phyloP scores from a whole-genome alignment of 169 alveolate genomes.

The Plasmodium inui region DNA sequence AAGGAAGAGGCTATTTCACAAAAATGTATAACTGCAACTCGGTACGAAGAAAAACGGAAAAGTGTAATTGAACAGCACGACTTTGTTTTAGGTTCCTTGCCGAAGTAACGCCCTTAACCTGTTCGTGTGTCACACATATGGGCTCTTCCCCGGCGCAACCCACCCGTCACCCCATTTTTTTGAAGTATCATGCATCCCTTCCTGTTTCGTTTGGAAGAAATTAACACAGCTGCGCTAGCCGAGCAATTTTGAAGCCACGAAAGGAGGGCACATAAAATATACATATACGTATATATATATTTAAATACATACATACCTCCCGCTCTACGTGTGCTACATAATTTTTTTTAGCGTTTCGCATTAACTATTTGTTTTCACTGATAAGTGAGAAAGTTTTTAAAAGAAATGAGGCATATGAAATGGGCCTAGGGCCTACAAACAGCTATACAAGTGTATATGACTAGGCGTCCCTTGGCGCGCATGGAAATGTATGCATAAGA shows the following conservation, averaged over 20 bases:
- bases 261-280: background rate
- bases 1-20: background rate
- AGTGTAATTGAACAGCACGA: constrained; percentile 8
- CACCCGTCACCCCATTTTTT: background rate
- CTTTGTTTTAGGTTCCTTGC: constrained; percentile 9
- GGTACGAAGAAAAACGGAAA: constrained; percentile 38
- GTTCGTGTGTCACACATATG: background rate
- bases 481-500: background rate
- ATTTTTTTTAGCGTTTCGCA: background rate
- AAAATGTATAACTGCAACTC: constrained; percentile 1
- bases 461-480: background rate
- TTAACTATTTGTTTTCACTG: background rate
- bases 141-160: background rate
- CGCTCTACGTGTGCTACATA: background rate
- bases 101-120: background rate
- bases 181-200: background rate
- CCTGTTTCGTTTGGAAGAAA: background rate
- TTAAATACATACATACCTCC: background rate
- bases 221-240: background rate
- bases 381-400: background rate
- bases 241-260: background rate
- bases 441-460: background rate
- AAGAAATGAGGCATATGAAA: background rate
- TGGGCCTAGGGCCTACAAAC: background rate
- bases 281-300: no score